These are phyloP conservation scores for Leishmania martiniquensis DNA, from an alignment of 208 protist genomes.

Conservation along the genomic window DNA sequence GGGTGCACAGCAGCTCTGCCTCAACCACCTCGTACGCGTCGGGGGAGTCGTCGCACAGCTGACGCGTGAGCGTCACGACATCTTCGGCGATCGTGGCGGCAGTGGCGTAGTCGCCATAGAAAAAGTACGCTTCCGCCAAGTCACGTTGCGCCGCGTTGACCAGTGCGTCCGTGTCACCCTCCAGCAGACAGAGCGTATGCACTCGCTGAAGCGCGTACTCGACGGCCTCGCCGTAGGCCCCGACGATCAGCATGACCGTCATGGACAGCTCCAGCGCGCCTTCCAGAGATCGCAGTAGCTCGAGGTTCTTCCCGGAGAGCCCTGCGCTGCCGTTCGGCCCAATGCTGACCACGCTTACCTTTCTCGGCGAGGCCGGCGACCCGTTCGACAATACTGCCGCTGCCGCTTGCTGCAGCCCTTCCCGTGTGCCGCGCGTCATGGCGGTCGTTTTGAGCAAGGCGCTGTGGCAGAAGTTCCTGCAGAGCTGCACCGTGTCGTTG, in stretches of 20 bases:
- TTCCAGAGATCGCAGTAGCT: slow-evolving; percentile 30
- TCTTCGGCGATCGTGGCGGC: slow-evolving; percentile 51
- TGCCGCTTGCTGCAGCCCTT: slow-evolving; percentile 46
- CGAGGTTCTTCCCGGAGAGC: slow-evolving; percentile 25
- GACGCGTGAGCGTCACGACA: slow-evolving; percentile 46
- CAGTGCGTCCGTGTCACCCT: slow-evolving; percentile 42
- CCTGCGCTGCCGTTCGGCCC: not conserved
- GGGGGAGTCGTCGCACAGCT: slow-evolving; percentile 30
- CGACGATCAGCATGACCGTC: slow-evolving; percentile 43
- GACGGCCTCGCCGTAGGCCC: slow-evolving; percentile 38
- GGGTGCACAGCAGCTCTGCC: slow-evolving; percentile 33
- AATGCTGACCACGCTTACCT: not conserved
- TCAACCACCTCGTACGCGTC: slow-evolving; percentile 44
- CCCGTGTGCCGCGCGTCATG: slow-evolving; percentile 47
- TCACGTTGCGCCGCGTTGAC: slow-evolving; percentile 57
- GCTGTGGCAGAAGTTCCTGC: slow-evolving; percentile 32
- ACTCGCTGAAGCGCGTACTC: slow-evolving; percentile 64
- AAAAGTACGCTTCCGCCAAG: slow-evolving; percentile 47
- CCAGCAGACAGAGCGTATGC: slow-evolving; percentile 49
- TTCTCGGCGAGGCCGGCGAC: slow-evolving; percentile 2
- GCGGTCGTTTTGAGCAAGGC: slow-evolving; percentile 41
- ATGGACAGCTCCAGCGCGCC: slow-evolving; percentile 45
- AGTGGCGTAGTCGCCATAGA: slow-evolving; percentile 52
- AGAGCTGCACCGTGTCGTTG: slow-evolving; percentile 47
- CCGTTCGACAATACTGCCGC: slow-evolving; percentile 28